phyloP scores from a whole-genome alignment of 306 rosid genomes.

The Quercus wislizeni region DNA sequence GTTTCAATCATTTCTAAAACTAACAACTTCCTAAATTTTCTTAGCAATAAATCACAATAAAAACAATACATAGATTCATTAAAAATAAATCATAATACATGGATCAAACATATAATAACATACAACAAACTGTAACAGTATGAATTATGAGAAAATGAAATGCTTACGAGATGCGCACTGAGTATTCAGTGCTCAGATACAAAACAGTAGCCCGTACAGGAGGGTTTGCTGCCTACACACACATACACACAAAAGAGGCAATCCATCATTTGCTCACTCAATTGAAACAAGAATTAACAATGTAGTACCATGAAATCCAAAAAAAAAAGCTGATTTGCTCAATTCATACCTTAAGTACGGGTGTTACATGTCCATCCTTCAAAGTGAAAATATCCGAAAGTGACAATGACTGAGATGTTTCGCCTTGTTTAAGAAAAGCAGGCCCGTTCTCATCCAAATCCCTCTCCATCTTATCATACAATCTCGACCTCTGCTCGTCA shows the following conservation, averaged over 20 bases:
- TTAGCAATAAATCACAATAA: background rate
- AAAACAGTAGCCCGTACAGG: conserved; percentile 90
- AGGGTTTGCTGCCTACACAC: conserved; percentile 77
- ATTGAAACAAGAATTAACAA: conserved; percentile 6
- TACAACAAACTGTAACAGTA: background rate
- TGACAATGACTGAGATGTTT: conserved; percentile 88
- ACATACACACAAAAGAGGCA: conserved; percentile 1
- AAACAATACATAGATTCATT: too few species aligned
- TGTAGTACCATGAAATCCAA: background rate
- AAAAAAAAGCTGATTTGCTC: background rate
- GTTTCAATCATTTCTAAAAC: background rate
- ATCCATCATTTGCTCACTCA: conserved; percentile 26
- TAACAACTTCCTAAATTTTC: background rate
- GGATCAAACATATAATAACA: background rate
- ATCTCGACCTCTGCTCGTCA: conserved; percentile 54
- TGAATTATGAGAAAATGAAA: background rate
- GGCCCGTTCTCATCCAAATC: conserved; percentile 87
- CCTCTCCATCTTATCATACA: conserved; percentile 73
- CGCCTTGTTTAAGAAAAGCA: conserved; percentile 69
- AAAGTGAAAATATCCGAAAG: conserved; percentile 77
- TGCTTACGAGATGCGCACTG: conserved; percentile 69
- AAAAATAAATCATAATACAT: background rate
- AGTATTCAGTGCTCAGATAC: conserved; percentile 69
- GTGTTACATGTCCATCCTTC: conserved; percentile 73
- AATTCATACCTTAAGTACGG: conserved; percentile 61